phyloP scores from a whole-genome alignment of 257 asterid genomes.

The Plantago elongata region DNA sequence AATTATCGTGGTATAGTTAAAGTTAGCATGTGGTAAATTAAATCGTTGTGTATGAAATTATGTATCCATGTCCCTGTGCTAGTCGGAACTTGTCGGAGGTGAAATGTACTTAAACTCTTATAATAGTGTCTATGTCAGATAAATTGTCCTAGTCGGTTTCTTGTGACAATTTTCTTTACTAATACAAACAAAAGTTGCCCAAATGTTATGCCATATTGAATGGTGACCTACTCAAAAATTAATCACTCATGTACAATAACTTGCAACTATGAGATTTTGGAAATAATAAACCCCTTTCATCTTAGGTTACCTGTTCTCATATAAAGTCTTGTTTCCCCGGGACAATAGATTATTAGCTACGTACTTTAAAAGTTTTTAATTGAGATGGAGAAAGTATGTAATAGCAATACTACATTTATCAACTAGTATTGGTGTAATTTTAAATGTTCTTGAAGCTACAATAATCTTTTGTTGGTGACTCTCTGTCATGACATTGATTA shows the following conservation, averaged over 20 bases:
- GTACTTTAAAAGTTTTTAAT: too few relatives aligned
- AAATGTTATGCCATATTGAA: constrained; percentile 21
- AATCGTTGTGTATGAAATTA: too few relatives aligned
- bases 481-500: constrained; percentile 35
- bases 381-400: too few relatives aligned
- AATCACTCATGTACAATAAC: constrained; percentile 12
- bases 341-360: neutral
- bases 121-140: neutral
- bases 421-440: too few relatives aligned
- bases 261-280: constrained; percentile 18
- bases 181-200: constrained; percentile 8
- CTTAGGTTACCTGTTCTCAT: constrained; percentile 36
- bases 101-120: neutral
- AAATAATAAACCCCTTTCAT: constrained; percentile 30
- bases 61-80: too few relatives aligned
- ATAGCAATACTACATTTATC: too few relatives aligned
- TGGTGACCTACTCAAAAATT: constrained; percentile 17
- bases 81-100: neutral
- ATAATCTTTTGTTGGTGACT: constrained; percentile 18
- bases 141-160: constrained; percentile 12
- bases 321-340: constrained; percentile 4
- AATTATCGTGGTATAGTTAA: too few relatives aligned
- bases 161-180: neutral
- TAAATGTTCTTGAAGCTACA: too few relatives aligned
- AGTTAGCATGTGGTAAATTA: too few relatives aligned